A percentile compares a stretch with the other conserved stretches of the same genome.
Evolutionary conservation across 495 filamentous ascomycete genomes (phyloP).

Genomic region (Xylaria flabelliformis): DNA sequence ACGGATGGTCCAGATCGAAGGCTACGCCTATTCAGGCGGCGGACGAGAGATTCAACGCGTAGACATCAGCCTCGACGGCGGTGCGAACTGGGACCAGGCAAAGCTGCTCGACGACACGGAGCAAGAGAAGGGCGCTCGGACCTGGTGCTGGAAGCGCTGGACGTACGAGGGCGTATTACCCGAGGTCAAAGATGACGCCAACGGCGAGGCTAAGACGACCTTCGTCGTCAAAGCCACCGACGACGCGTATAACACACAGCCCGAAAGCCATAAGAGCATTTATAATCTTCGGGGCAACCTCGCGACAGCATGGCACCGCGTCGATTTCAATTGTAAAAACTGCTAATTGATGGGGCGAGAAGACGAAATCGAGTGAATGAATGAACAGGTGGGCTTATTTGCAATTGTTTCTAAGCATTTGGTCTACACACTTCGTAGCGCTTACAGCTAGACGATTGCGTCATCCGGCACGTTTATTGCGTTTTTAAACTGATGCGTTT

Average conservation of each 20-base stretch:
- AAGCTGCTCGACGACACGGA: conserved; percentile 52
- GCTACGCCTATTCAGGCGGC: conserved; percentile 67
- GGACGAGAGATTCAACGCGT: conserved; percentile 61
- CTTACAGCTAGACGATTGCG: conserved; percentile 4
- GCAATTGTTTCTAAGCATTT: neutral
- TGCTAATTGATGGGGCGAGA: conserved; percentile 11
- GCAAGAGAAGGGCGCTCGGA: conserved; percentile 38
- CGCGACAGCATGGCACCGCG: conserved; percentile 62
- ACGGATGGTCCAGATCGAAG: conserved; percentile 52
- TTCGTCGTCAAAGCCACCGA: conserved; percentile 64
- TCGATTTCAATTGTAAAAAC: conserved; percentile 38
- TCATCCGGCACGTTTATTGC: neutral
- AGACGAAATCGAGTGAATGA: conserved; percentile 5
- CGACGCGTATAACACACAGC: conserved; percentile 64
- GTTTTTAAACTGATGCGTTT: neutral
- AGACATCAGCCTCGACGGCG: conserved; percentile 63
- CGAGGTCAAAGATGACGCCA: conserved; percentile 48
- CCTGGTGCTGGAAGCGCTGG: conserved; percentile 65
- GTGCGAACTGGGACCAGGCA: conserved; percentile 60
- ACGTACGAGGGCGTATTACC: conserved; percentile 53
- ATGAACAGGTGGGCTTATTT: conserved; percentile 4
- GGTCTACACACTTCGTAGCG: neutral
- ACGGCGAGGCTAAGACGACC: conserved; percentile 46
- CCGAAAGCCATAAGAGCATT: conserved; percentile 56
- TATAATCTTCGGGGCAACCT: conserved; percentile 64